phyloP scores from a whole-genome alignment of 805 yeast species.

The Wickerhamiella azymoides region DNA sequence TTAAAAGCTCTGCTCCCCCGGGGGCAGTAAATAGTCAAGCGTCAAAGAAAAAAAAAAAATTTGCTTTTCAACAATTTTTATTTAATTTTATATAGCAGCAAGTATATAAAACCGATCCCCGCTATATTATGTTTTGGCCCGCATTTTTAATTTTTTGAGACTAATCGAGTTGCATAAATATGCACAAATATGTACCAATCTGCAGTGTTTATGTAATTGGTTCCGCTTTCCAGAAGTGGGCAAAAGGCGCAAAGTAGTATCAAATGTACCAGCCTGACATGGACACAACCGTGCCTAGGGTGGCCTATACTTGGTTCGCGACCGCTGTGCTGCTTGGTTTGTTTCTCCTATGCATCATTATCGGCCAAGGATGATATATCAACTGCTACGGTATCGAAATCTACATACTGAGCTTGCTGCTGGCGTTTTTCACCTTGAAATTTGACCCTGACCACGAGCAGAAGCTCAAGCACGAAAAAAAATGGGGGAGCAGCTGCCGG shows the following conservation, averaged over 20 bases:
- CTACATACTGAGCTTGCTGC: constrained; percentile 68
- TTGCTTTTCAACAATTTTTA: too few relatives aligned
- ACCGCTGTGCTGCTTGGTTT: constrained; percentile 43
- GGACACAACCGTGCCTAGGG: constrained; percentile 67
- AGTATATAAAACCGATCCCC: too few relatives aligned
- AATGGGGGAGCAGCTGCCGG: constrained; percentile 66
- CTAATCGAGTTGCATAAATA: too few relatives aligned
- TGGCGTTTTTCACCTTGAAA: constrained; percentile 87
- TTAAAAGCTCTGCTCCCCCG: too few relatives aligned
- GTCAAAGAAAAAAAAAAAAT: too few relatives aligned
- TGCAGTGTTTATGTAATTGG: too few relatives aligned
- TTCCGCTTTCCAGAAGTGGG: too few relatives aligned
- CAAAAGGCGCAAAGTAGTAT: background rate
- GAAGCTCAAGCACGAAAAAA: constrained; percentile 66
- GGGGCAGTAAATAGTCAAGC: too few relatives aligned
- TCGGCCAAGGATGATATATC: constrained; percentile 89
- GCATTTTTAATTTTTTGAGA: too few relatives aligned
- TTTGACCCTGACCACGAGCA: constrained; percentile 91
- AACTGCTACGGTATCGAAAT: constrained; percentile 86
- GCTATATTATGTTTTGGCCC: too few relatives aligned
- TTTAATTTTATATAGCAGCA: too few relatives aligned
- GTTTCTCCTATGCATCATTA: constrained; percentile 59
- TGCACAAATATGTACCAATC: too few relatives aligned
- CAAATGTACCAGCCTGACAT: constrained; percentile 43
- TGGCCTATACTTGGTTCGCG: constrained; percentile 62